Base-by-base conservation (phyloP, 352 stramenopile species). In the Phytophthora fragariaefolia region DNA sequence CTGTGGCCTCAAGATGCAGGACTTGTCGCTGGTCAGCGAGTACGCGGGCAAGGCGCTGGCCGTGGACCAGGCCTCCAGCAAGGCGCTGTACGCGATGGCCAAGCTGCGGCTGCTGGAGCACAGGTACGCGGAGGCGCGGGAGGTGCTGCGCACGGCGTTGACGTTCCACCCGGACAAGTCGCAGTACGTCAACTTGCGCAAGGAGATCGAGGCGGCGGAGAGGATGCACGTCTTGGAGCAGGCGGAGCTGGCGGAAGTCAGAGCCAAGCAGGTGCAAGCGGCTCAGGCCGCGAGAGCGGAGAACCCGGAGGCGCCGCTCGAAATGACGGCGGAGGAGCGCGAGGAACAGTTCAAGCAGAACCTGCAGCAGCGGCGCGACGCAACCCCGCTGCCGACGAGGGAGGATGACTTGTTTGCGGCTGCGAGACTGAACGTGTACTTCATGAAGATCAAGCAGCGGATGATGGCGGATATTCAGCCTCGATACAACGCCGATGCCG, bases 21-120 rank as follows among this genome's bases (percentile, higher is more conserved):
- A 89, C 30, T 46, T 73, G 8, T 76, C 82, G 9, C 13, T 76
- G n/a, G 81, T 92, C 26, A 78, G 74, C 1, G 69, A 88, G 62
- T 92, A 89, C 49, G 75, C 85, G 4, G 48, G 56, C 18, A 87
- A 89, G n/a, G 80, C 85, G 6, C 66, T 94, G 18, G 69, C 57
- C 0, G 77, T 89, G 1, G 68, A 91, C 9, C 43, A 76, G 13
- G 15, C 46, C 6, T 82, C 74, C 8, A 73, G 48, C 12, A 96
- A 96, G 58, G 85, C 87, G 1, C 57, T 92, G 51, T 92, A 96
- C 56, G 85, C 82, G 15, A 73, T 89, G 53, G 72, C 74, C 15
- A 94, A 92, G 68, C 26, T 90, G 36, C 70, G 85, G 24, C 17
- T 92, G n/a, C 67, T 91, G 51, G 80, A 94, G 52, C 76, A 86